Percentiles rank a stretch among this genome's conserved stretches.
phyloP scores from a whole-genome alignment of 208 protist species.

The Acanthamoeba royreba region DNA sequence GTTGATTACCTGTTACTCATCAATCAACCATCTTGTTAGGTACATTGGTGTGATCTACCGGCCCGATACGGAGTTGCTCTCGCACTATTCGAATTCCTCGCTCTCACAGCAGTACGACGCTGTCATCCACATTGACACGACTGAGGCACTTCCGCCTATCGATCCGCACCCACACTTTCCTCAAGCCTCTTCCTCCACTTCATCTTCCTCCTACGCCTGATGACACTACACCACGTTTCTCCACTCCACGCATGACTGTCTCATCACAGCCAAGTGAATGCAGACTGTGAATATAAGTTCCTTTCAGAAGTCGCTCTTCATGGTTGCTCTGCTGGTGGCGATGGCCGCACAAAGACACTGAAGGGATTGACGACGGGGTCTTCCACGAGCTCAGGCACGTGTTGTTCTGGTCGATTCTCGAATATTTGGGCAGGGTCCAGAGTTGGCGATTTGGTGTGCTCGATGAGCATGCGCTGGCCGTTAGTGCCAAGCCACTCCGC shows the following conservation, averaged over 20 bases:
- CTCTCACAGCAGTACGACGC: slow-evolving; percentile 50
- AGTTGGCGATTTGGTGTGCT: not conserved
- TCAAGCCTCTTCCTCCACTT: not conserved
- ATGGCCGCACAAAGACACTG: not conserved
- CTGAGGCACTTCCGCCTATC: slow-evolving; percentile 30
- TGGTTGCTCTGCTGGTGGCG: not conserved
- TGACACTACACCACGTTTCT: no score
- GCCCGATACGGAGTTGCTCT: slow-evolving; percentile 23
- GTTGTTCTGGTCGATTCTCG: not conserved
- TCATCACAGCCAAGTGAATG: no score
- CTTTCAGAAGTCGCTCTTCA: not conserved
- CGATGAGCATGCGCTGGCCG: not conserved
- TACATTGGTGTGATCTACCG: slow-evolving; percentile 30
- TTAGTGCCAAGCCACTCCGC: not conserved
- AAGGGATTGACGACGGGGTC: not conserved
- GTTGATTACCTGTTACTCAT: not conserved
- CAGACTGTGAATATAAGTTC: no score
- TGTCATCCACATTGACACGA: slow-evolving; percentile 46
- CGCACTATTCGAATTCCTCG: slow-evolving; percentile 40
- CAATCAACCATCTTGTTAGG: not conserved
- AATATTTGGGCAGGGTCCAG: not conserved
- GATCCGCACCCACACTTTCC: slow-evolving; percentile 24
- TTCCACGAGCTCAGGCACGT: not conserved
- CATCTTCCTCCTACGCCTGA: not conserved
- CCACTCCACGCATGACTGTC: no score